These are phyloP conservation scores for Neophaeococcomyces aloes DNA, from an alignment of 2,329 filamentous ascomycete species.

Conservation along the genomic window DNA sequence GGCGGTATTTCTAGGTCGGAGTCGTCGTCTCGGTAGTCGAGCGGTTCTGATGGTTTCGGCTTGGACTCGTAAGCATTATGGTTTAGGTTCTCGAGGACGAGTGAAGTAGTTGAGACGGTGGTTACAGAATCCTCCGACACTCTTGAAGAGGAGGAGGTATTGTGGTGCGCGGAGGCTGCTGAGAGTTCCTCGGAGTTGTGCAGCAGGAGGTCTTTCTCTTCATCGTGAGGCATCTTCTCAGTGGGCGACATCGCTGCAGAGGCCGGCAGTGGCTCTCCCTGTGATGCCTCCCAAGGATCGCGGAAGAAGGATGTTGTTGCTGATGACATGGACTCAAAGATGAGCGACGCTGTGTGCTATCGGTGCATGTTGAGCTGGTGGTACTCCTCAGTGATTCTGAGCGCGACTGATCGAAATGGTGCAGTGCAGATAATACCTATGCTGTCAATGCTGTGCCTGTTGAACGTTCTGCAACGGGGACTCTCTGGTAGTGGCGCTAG, in stretches of 20 bases:
- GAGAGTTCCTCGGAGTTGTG: background rate
- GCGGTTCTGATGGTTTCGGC: slow-evolving; percentile 8
- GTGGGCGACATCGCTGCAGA: background rate
- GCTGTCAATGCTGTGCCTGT: background rate
- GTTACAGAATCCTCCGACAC: slow-evolving; percentile 18
- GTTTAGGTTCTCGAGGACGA: slow-evolving; percentile 25
- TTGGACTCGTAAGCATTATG: slow-evolving; percentile 6
- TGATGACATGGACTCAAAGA: background rate
- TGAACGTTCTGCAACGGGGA: slow-evolving; percentile 4
- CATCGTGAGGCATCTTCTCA: background rate
- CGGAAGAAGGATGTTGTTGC: slow-evolving; percentile 4
- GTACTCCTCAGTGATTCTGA: background rate
- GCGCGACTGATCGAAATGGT: background rate
- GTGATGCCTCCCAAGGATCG: background rate
- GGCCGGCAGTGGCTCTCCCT: background rate
- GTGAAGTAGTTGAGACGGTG: slow-evolving; percentile 22
- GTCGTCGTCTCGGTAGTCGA: slow-evolving; percentile 21
- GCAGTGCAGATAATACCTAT: background rate
- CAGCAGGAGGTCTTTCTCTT: slow-evolving; percentile 3
- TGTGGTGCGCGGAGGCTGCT: background rate
- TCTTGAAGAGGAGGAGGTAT: background rate
- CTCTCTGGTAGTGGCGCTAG: background rate
- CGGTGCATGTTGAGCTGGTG: background rate
- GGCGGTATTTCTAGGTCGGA: slow-evolving; percentile 23
- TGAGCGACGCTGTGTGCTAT: background rate